Evolutionary conservation across 2,329 filamentous ascomycete genomes (phyloP).

Genomic region (Pestalotiopsis sp.): DNA sequence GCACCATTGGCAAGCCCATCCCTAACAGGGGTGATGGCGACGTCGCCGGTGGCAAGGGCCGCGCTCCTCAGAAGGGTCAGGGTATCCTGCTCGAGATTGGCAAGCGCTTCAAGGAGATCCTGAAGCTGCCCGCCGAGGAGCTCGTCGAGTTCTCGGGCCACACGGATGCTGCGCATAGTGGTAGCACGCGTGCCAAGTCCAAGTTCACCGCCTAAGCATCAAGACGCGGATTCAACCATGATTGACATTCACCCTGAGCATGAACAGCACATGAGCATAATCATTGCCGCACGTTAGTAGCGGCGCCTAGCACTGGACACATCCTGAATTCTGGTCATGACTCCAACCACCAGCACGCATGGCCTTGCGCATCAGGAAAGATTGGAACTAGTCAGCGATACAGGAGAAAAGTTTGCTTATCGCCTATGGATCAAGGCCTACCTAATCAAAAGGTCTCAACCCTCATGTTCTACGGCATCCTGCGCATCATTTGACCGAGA

Average conservation of each 20-base stretch:
- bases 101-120: slow-evolving; percentile 87
- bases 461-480: background rate
- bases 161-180: slow-evolving; percentile 89
- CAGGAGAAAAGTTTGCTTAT: slow-evolving; percentile 3
- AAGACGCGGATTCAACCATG: background rate
- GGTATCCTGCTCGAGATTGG: slow-evolving; percentile 86
- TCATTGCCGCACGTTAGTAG: background rate
- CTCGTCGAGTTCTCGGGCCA: slow-evolving; percentile 93
- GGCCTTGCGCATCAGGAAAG: background rate
- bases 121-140: slow-evolving; percentile 78
- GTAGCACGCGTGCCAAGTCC: slow-evolving; percentile 93
- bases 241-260: background rate
- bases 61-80: slow-evolving; percentile 79
- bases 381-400: slow-evolving; percentile 1
- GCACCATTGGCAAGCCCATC: slow-evolving; percentile 85
- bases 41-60: slow-evolving; percentile 75
- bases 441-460: background rate
- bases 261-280: background rate
- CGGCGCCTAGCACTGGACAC: background rate
- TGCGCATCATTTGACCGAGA: background rate
- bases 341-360: background rate
- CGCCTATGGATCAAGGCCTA: background rate
- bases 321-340: background rate
- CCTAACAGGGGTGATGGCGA: slow-evolving; percentile 75
- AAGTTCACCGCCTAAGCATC: slow-evolving; percentile 78